Evolutionary conservation across 164 flowering plant genomes (phyloP).

Genomic region (Umbellularia californica): DNA sequence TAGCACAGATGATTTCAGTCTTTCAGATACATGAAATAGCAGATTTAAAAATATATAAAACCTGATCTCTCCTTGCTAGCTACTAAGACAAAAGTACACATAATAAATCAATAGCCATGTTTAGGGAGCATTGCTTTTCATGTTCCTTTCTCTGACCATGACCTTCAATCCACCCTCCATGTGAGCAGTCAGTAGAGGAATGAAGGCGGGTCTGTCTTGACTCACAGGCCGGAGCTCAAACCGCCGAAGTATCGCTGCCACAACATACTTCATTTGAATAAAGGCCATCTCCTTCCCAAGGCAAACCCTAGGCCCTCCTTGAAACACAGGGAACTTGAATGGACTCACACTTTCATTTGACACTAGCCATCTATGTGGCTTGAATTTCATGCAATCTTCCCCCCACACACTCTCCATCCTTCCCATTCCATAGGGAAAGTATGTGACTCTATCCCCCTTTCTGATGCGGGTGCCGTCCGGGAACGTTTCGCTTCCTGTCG

Average conservation of each 20-base stretch:
- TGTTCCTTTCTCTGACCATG: slow-evolving; percentile 22
- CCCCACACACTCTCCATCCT: slow-evolving; percentile 76
- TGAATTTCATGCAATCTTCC: slow-evolving; percentile 36
- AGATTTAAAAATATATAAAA: no score
- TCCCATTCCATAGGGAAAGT: slow-evolving; percentile 79
- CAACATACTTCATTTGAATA: slow-evolving; percentile 70
- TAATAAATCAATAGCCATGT: no score
- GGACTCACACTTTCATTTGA: slow-evolving; percentile 35
- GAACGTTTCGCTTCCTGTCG: slow-evolving; percentile 30
- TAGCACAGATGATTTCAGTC: no score
- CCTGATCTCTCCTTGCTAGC: no score
- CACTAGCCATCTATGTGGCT: slow-evolving; percentile 62
- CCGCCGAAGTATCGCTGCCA: slow-evolving; percentile 39
- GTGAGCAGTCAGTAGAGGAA: slow-evolving; percentile 62
- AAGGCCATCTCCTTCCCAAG: slow-evolving; percentile 78
- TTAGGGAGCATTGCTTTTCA: not conserved
- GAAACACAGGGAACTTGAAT: slow-evolving; percentile 62
- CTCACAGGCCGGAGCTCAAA: slow-evolving; percentile 40
- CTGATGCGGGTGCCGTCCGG: slow-evolving; percentile 60
- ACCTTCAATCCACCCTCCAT: slow-evolving; percentile 71
- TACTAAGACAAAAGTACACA: no score
- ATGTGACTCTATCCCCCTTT: slow-evolving; percentile 57
- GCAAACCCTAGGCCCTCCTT: slow-evolving; percentile 78
- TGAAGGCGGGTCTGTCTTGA: slow-evolving; percentile 39
- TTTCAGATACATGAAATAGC: no score